Base-by-base conservation (phyloP, 2,329 filamentous ascomycete species). In the Aureobasidium sp. region DNA sequence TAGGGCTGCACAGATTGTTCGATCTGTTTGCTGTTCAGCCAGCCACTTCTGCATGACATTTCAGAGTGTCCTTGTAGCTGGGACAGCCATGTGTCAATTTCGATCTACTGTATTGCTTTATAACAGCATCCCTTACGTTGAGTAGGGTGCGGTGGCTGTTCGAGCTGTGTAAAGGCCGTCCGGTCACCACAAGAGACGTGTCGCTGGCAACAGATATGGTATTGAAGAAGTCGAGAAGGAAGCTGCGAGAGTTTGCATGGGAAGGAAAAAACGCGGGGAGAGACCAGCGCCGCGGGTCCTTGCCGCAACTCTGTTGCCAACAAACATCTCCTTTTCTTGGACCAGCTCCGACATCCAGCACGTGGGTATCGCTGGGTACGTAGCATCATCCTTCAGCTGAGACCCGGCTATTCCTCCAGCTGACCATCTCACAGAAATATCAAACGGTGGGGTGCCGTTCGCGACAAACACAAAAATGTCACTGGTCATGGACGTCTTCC, bases 401-500 rank as follows among this genome's bases (percentile, higher is more conserved):
- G 31, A 33, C 31, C 31, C 31, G 31, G 31, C 31, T 33, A 12
- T 1, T 33, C 31, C 24, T 47, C 8, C 35, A 47, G 42, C 42
- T 47, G 22, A 19, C 47, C 14, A 45, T 17, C 14, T 11, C 4
- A 2, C n/a, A 9, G 19, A 15, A 31, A 31, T 9, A 40, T 52
- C n/a, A 45, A 31, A 49, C 24, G 47, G 58, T 37, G 29, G 57
- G 33, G 48, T 42, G 24, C 47, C 33, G 48, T 27, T 29, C 37
- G 9, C 39, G 39, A 44, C 29, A 27, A 40, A 52, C 48, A 39
- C 56, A 48, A 33, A 33, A 8, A 14, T 14, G 14, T 40, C 39
- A 22, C 31, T 24, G 50, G 63, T 24, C 50, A 75, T 76, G 76
- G 70, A 75, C 61, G 67, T 77, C 65, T 62, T 77, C 61, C 65